phyloP scores from a whole-genome alignment of 208 protist genomes.

The Giardia duodenalis region DNA sequence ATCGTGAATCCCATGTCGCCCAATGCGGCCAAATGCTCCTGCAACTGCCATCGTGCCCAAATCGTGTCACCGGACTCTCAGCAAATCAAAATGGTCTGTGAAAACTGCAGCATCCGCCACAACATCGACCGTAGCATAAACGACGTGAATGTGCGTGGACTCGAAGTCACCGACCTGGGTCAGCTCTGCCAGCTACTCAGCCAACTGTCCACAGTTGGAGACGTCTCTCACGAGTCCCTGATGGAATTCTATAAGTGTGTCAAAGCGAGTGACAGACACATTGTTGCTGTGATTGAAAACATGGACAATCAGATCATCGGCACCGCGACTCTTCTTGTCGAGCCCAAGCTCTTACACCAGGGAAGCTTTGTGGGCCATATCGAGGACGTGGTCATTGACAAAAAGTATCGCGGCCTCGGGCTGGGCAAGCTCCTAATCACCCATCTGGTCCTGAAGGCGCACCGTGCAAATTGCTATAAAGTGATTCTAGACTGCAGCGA shows the following conservation, averaged over 20 bases:
- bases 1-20: not conserved
- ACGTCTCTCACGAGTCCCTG: not conserved
- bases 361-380: constrained; percentile 54
- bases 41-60: not conserved
- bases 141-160: not conserved
- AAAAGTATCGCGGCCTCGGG: constrained; percentile 47
- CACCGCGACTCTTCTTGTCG: constrained; percentile 50
- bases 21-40: not conserved
- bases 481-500: constrained; percentile 60
- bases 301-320: constrained; percentile 42
- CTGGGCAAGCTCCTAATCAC: constrained; percentile 49
- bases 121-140: not conserved
- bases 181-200: not conserved
- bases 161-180: not conserved
- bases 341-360: constrained; percentile 55
- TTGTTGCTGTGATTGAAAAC: not conserved
- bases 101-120: not conserved
- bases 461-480: constrained; percentile 48
- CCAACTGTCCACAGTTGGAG: constrained; percentile 18
- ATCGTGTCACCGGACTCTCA: not conserved
- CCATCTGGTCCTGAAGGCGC: constrained; percentile 38
- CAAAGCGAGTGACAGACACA: too few relatives aligned
- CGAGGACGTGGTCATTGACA: constrained; percentile 61
- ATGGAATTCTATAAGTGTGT: not conserved
- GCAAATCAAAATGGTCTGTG: not conserved